Conservation (phyloP, 352 stramenopile species). For the Phytophthora litchii region DNA sequence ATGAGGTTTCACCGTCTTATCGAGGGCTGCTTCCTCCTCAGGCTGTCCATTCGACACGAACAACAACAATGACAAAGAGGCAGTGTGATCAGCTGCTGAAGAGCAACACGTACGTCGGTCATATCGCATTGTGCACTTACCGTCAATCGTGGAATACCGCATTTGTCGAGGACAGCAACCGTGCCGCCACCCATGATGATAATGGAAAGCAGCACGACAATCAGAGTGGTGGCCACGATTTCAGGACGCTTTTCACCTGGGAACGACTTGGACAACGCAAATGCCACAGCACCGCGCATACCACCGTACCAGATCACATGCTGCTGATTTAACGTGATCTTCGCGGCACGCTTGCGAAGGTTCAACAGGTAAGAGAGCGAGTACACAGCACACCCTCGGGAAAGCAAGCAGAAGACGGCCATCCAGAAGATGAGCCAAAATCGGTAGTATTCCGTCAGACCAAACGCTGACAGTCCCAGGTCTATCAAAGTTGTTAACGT, state of each 20-base stretch:
- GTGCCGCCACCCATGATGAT: conserved; percentile 92
- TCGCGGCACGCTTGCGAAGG: conserved; percentile 52
- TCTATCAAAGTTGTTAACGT: conserved; percentile 57
- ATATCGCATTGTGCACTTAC: conserved; percentile 38
- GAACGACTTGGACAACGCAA: conserved; percentile 91
- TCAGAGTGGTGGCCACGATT: conserved; percentile 91
- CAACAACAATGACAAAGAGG: conserved; percentile 13
- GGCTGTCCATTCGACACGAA: conserved; percentile 41
- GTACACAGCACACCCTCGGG: conserved; percentile 88
- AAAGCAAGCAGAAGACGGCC: conserved; percentile 84
- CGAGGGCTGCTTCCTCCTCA: conserved; percentile 73
- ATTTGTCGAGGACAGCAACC: conserved; percentile 84
- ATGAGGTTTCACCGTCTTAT: conserved; percentile 81
- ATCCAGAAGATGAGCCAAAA: conserved; percentile 90
- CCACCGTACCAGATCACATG: conserved; percentile 96
- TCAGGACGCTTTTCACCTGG: conserved; percentile 84
- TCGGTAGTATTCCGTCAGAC: conserved; percentile 75
- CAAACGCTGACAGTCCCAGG: conserved; percentile 91
- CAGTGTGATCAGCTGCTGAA: conserved; percentile 5
- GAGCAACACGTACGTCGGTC: neutral
- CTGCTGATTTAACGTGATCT: conserved; percentile 89
- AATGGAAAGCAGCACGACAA: conserved; percentile 92
- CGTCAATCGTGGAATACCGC: conserved; percentile 86
- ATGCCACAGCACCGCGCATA: conserved; percentile 93
- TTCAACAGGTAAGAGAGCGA: conserved; percentile 83